Evolutionary conservation across 202 grass and related monocot species (phyloP).

Genomic region (Brachypodium distachyon): DNA sequence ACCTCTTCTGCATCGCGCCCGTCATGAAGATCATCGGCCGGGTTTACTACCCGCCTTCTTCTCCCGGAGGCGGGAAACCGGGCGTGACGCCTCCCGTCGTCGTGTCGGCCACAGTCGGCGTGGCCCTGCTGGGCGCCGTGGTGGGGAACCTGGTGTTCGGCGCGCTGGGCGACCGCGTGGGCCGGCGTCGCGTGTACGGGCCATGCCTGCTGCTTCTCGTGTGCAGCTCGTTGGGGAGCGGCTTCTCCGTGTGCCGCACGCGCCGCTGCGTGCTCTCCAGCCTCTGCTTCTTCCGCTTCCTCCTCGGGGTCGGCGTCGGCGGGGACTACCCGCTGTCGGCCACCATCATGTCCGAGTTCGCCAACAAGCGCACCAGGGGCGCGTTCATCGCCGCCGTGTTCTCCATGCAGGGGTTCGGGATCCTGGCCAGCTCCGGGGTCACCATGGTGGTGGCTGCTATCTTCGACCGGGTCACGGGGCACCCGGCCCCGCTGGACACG

Average conservation of each 20-base stretch:
- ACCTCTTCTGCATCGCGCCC: constrained; percentile 63
- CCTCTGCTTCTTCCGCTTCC: constrained; percentile 68
- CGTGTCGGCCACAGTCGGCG: constrained; percentile 47
- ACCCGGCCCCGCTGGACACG: constrained; percentile 15
- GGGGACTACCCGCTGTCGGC: constrained; percentile 75
- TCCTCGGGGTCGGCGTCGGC: constrained; percentile 67
- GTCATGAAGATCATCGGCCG: constrained; percentile 63
- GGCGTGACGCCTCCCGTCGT: constrained; percentile 40
- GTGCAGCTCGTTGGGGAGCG: constrained; percentile 30
- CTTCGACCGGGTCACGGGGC: constrained; percentile 36
- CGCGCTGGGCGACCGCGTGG: constrained; percentile 48
- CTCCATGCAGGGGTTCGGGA: constrained; percentile 70
- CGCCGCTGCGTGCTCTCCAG: constrained; percentile 32
- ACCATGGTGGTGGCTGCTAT: constrained; percentile 31
- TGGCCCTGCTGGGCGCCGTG: constrained; percentile 50
- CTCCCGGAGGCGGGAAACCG: neutral
- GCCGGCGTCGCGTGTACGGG: constrained; percentile 53
- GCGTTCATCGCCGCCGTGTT: constrained; percentile 75
- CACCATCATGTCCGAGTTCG: constrained; percentile 84
- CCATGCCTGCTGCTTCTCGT: constrained; percentile 49
- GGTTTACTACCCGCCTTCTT: constrained; percentile 33
- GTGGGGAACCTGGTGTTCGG: constrained; percentile 61
- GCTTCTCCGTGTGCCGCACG: constrained; percentile 45
- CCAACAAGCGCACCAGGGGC: constrained; percentile 52
- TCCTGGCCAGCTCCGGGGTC: constrained; percentile 28